Conservation (phyloP, 306 rosid species). For the Cyclanthera cordifolia region DNA sequence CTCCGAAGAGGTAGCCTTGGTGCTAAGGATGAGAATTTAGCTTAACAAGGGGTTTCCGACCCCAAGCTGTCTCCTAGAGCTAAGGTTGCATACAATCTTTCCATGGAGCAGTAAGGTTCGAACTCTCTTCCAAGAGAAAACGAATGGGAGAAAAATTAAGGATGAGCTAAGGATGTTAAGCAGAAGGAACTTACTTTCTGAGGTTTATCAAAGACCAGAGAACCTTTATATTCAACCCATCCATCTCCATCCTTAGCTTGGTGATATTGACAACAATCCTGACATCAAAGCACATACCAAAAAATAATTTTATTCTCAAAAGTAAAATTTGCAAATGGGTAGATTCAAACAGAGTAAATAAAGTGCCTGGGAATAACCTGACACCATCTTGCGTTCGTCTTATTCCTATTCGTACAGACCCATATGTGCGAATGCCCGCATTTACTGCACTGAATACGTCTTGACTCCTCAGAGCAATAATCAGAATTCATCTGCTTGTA, state of each 20-base stretch:
- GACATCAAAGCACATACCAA: conserved; percentile 21
- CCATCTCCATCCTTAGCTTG: conserved; percentile 99
- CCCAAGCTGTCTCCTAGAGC: too few species aligned
- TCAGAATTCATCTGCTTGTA: conserved; percentile 51
- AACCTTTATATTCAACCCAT: conserved; percentile 94
- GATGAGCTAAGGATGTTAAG: conserved; percentile 3
- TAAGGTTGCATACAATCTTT: too few species aligned
- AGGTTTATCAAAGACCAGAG: conserved; percentile 66
- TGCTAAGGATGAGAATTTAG: too few species aligned
- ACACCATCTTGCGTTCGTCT: conserved; percentile 96
- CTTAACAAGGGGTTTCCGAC: too few species aligned
- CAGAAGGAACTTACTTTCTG: conserved; percentile 45
- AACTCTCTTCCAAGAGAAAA: too few species aligned
- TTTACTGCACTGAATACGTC: conserved; percentile 91
- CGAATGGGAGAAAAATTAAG: not conserved
- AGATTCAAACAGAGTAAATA: not conserved
- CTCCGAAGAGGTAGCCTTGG: too few species aligned
- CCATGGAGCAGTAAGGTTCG: too few species aligned
- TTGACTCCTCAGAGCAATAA: conserved; percentile 76
- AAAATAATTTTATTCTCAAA: conserved; percentile 11
- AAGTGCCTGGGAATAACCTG: conserved; percentile 46
- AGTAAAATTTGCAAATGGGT: conserved; percentile 9
- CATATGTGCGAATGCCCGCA: conserved; percentile 93
- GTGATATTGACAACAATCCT: conserved; percentile 98
- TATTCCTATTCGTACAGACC: conserved; percentile 92